Evolutionary conservation across 2,329 filamentous ascomycete genomes (phyloP).

Genomic region (Paramyrothecium sp.): DNA sequence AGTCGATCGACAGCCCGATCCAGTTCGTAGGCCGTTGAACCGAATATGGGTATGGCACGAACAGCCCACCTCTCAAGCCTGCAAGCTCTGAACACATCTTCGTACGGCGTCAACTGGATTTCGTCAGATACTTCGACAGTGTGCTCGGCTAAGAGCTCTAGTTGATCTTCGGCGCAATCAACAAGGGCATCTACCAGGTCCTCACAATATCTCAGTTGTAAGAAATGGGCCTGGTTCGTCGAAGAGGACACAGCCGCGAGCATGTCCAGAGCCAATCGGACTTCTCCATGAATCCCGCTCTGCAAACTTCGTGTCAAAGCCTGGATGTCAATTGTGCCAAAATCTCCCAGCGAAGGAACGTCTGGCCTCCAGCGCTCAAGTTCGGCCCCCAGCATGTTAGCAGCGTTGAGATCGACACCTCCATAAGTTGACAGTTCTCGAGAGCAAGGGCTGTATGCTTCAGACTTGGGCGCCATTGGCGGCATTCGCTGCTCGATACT

Average conservation of each 20-base stretch:
- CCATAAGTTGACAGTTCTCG: slow-evolving; percentile 62
- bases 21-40: slow-evolving; percentile 74
- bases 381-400: slow-evolving; percentile 63
- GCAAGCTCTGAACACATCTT: slow-evolving; percentile 81
- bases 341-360: slow-evolving; percentile 70
- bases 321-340: slow-evolving; percentile 87
- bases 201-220: slow-evolving; percentile 72
- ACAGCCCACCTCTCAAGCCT: slow-evolving; percentile 70
- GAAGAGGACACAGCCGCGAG: slow-evolving; percentile 67
- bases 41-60: slow-evolving; percentile 71
- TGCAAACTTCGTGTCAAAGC: slow-evolving; percentile 87
- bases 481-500: slow-evolving; percentile 28
- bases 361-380: slow-evolving; percentile 70
- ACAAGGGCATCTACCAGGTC: slow-evolving; percentile 85
- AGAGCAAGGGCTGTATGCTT: slow-evolving; percentile 55
- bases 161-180: slow-evolving; percentile 87
- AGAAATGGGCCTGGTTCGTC: slow-evolving; percentile 61
- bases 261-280: slow-evolving; percentile 85
- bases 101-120: slow-evolving; percentile 79
- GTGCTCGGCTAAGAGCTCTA: slow-evolving; percentile 81
- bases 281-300: slow-evolving; percentile 84
- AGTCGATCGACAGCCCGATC: slow-evolving; percentile 84
- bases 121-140: slow-evolving; percentile 84
- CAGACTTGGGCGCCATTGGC: slow-evolving; percentile 43
- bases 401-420: slow-evolving; percentile 67